Evolutionary conservation across 2,329 filamentous ascomycete species (phyloP).

Genomic region (Acarospora socialis): DNA sequence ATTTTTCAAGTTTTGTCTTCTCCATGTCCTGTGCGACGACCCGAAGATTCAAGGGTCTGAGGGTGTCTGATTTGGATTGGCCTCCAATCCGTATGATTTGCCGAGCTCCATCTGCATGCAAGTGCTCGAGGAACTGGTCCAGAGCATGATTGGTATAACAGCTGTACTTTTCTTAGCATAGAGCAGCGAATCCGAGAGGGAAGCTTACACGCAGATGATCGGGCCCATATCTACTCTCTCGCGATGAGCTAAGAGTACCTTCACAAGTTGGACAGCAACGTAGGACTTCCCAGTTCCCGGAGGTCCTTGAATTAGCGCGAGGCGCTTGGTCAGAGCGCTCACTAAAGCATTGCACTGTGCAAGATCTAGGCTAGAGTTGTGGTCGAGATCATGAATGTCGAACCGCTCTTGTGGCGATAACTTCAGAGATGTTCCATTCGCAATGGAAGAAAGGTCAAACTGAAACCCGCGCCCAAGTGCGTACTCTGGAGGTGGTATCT

Average conservation of each 20-base stretch:
- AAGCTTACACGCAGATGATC: constrained; percentile 34
- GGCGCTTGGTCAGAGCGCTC: constrained; percentile 35
- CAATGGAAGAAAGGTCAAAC: constrained; percentile 29
- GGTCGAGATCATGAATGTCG: constrained; percentile 19
- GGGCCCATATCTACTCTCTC: constrained; percentile 26
- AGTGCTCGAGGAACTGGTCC: constrained; percentile 46
- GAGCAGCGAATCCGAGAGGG: too few relatives aligned
- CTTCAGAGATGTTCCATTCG: constrained; percentile 17
- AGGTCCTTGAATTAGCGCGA: constrained; percentile 54
- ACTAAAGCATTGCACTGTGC: constrained; percentile 37
- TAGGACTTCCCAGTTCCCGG: constrained; percentile 58
- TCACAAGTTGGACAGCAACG: constrained; percentile 45
- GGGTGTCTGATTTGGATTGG: constrained; percentile 35
- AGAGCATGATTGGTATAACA: constrained; percentile 41
- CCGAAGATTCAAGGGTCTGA: constrained; percentile 35
- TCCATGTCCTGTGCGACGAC: constrained; percentile 19
- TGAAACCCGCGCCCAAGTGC: constrained; percentile 33
- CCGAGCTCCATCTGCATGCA: constrained; percentile 33
- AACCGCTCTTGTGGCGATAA: constrained; percentile 19
- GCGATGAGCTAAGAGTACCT: constrained; percentile 24
- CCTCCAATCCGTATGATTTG: constrained; percentile 46
- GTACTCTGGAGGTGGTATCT: constrained; percentile 37
- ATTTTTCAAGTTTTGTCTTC: constrained; percentile 17
- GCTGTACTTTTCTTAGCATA: too few relatives aligned
- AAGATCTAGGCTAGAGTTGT: constrained; percentile 36